Conservation (phyloP, 106 monocot genomes). For the Dioscorea zingiberensis region DNA sequence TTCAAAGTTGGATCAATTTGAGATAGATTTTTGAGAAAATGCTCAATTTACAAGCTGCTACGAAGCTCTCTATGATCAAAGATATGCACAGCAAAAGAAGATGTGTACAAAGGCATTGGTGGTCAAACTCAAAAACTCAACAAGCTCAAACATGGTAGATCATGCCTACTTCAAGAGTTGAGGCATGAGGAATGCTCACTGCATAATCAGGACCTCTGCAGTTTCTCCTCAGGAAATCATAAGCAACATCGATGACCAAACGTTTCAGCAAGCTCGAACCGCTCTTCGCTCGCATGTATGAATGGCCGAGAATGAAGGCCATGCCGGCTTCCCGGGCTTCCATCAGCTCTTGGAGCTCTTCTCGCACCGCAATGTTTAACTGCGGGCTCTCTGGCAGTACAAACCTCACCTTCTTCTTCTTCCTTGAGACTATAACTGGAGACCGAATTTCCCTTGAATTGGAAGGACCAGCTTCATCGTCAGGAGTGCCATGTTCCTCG, state of each 20-base stretch:
- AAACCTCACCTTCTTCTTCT: constrained; percentile 77
- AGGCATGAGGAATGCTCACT: constrained; percentile 77
- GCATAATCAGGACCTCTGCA: constrained; percentile 64
- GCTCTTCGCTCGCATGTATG: constrained; percentile 69
- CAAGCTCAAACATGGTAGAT: constrained; percentile 64
- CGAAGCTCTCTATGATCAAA: no score
- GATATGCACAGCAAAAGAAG: no score
- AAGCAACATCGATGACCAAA: constrained; percentile 56
- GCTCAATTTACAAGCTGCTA: no score
- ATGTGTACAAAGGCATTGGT: no score
- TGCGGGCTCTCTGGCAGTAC: constrained; percentile 62
- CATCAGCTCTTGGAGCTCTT: constrained; percentile 73
- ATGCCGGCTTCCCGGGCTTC: constrained; percentile 95
- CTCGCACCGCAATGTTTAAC: constrained; percentile 20
- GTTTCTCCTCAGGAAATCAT: constrained; percentile 86
- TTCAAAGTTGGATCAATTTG: no score
- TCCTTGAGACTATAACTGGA: constrained; percentile 27
- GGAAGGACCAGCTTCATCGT: constrained; percentile 31
- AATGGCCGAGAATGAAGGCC: constrained; percentile 85
- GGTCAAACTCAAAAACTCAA: not conserved
- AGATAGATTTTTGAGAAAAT: no score
- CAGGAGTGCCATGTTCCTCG: constrained; percentile 23
- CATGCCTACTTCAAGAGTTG: constrained; percentile 95
- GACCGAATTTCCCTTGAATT: constrained; percentile 48
- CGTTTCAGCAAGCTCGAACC: constrained; percentile 76